A percentile compares a stretch with the other conserved stretches of the same genome.
phyloP scores from a whole-genome alignment of 2,329 filamentous ascomycete species.

The Alternaria dauci region DNA sequence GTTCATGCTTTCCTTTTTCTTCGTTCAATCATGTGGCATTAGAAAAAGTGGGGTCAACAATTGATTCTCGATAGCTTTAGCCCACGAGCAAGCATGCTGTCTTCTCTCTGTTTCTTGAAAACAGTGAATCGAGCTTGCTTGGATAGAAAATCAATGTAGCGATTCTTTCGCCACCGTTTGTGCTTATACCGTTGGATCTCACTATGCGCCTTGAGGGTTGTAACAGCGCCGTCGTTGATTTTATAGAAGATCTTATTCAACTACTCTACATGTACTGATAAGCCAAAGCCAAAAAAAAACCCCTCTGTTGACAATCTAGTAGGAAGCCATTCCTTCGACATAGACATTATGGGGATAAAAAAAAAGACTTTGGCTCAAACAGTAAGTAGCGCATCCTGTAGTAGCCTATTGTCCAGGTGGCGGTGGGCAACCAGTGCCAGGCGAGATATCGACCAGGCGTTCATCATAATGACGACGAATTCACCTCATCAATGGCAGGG shows the following conservation, averaged over 20 bases:
- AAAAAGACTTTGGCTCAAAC: background rate
- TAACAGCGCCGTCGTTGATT: background rate
- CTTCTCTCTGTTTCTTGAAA: background rate
- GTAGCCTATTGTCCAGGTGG: background rate
- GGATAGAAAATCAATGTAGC: slow-evolving; percentile 7
- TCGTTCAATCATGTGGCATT: background rate
- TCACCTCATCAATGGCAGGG: background rate
- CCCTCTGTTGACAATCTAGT: background rate
- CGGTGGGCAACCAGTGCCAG: no score
- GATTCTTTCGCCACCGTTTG: background rate
- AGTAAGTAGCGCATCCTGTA: background rate
- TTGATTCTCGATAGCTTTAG: background rate
- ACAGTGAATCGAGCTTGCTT: background rate
- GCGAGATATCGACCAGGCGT: no score
- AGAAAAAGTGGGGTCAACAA: background rate
- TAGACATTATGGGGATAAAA: background rate
- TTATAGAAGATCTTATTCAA: background rate
- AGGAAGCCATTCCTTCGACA: background rate
- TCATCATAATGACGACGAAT: background rate
- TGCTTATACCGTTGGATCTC: background rate
- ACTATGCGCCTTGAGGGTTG: background rate
- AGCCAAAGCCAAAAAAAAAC: background rate
- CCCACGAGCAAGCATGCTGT: background rate
- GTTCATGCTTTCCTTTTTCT: background rate
- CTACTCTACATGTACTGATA: background rate